A percentile compares a stretch with the other conserved stretches of the same genome.
phyloP scores from a whole-genome alignment of 768 basidiomycete species.

The Phaffia tasmanica region DNA sequence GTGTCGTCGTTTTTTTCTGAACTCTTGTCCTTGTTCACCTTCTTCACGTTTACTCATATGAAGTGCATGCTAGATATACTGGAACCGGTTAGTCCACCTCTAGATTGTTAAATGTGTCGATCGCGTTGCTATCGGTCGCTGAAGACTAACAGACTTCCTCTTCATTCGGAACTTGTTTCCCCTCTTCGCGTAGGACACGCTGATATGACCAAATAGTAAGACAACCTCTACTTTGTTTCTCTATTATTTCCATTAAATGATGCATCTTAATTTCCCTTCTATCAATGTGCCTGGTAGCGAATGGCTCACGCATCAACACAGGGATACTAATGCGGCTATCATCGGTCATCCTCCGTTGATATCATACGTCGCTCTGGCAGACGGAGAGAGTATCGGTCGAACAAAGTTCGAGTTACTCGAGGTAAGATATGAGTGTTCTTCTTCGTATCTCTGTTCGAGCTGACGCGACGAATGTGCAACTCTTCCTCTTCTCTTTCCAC shows the following conservation, averaged over 20 bases:
- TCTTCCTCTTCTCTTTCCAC: not conserved
- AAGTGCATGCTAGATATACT: slow-evolving; percentile 90
- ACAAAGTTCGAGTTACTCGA: slow-evolving; percentile 91
- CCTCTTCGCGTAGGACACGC: slow-evolving; percentile 59
- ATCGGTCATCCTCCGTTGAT: slow-evolving; percentile 77
- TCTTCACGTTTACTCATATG: slow-evolving; percentile 25
- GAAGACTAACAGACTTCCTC: slow-evolving; percentile 14
- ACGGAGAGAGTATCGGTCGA: slow-evolving; percentile 82
- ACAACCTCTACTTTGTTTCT: slow-evolving; percentile 21
- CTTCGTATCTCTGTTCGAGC: not conserved
- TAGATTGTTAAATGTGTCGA: not conserved
- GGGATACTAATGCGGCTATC: slow-evolving; percentile 86
- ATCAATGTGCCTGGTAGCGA: slow-evolving; percentile 49
- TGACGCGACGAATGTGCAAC: not conserved
- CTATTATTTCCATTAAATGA: not conserved
- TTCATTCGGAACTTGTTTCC: not conserved
- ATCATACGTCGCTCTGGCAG: slow-evolving; percentile 82
- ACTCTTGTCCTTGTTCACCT: slow-evolving; percentile 23
- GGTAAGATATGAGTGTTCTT: slow-evolving; percentile 43
- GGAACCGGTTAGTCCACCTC: slow-evolving; percentile 62
- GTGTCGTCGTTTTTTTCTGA: slow-evolving; percentile 16
- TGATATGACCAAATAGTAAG: slow-evolving; percentile 89
- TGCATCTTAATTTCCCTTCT: not conserved
- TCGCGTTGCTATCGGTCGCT: not conserved
- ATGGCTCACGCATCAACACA: slow-evolving; percentile 94